Evolutionary conservation across 2,329 filamentous ascomycete species (phyloP).

Genomic region (Massarina eburnea): DNA sequence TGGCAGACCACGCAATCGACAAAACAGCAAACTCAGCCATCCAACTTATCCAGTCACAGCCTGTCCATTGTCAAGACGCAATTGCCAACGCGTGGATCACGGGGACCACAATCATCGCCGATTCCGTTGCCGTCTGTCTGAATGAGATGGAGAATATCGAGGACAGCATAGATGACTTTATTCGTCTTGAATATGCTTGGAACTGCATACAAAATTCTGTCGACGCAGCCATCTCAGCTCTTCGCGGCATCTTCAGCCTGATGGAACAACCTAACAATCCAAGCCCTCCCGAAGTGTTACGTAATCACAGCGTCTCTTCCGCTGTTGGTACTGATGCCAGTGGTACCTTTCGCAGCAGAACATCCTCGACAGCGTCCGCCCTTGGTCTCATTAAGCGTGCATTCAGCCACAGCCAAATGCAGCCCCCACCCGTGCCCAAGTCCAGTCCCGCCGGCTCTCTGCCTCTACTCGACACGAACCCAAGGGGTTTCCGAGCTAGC

Average conservation of each 20-base stretch:
- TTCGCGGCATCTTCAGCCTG: constrained; percentile 50
- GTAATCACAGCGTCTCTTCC: constrained; percentile 34
- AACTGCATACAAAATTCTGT: constrained; percentile 46
- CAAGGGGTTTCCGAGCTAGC: constrained; percentile 27
- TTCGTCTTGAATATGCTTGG: constrained; percentile 49
- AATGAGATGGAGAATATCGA: constrained; percentile 46
- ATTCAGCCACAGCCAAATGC: constrained; percentile 22
- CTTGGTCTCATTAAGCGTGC: constrained; percentile 32
- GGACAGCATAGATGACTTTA: constrained; percentile 47
- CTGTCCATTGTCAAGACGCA: constrained; percentile 42
- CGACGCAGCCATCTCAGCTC: constrained; percentile 44
- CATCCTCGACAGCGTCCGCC: constrained; percentile 29
- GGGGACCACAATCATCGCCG: constrained; percentile 48
- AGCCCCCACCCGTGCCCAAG: constrained; percentile 13
- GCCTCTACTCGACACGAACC: constrained; percentile 37
- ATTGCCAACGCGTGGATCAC: constrained; percentile 50
- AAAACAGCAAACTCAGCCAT: constrained; percentile 49
- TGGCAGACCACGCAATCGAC: constrained; percentile 50
- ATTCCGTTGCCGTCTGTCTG: constrained; percentile 47
- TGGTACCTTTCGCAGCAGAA: constrained; percentile 19
- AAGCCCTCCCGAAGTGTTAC: constrained; percentile 14
- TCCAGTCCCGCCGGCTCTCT: constrained; percentile 21
- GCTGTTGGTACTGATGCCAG: constrained; percentile 14
- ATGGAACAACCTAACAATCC: constrained; percentile 31
- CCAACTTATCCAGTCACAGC: constrained; percentile 47